Evolutionary conservation across 306 rosid species (phyloP).

Genomic region (Dryas alaskensis): DNA sequence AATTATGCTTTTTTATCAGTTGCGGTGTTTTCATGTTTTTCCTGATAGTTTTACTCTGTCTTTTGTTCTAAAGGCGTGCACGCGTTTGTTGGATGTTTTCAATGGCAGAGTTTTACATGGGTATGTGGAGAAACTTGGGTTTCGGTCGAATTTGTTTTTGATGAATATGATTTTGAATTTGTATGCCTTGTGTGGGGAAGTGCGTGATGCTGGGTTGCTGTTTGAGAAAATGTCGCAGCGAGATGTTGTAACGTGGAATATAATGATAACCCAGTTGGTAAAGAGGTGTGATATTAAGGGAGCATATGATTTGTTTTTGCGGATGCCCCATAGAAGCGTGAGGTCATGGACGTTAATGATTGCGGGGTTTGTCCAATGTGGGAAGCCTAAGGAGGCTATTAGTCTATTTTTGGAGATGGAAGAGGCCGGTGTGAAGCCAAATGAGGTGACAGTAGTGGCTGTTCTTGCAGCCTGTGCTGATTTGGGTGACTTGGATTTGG

Average conservation of each 20-base stretch:
- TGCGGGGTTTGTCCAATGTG: conserved; percentile 48
- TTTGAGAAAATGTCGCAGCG: conserved; percentile 48
- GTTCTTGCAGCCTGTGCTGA: conserved; percentile 57
- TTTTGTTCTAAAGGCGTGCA: conserved; percentile 51
- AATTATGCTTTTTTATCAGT: conserved; percentile 32
- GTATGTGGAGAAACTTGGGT: conserved; percentile 50
- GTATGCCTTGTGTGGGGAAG: conserved; percentile 33
- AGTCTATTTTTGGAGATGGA: conserved; percentile 43
- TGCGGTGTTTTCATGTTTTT: conserved; percentile 30
- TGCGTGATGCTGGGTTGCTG: conserved; percentile 39
- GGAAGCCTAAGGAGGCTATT: conserved; percentile 50
- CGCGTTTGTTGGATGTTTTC: conserved; percentile 29
- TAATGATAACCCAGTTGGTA: conserved; percentile 45
- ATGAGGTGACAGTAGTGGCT: conserved; percentile 48
- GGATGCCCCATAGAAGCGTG: conserved; percentile 41
- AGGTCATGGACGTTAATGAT: conserved; percentile 68
- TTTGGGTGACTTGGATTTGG: conserved; percentile 46
- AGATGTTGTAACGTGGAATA: conserved; percentile 53
- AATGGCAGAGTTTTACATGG: conserved; percentile 52
- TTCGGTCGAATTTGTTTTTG: conserved; percentile 39
- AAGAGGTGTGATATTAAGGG: conserved; percentile 28
- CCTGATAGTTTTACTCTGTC: conserved; percentile 46
- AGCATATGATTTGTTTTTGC: conserved; percentile 43
- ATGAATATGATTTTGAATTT: conserved; percentile 44
- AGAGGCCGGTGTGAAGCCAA: conserved; percentile 43